phyloP scores from a whole-genome alignment of 1,284 basidiomycete species.

The Earliella scabrosa region DNA sequence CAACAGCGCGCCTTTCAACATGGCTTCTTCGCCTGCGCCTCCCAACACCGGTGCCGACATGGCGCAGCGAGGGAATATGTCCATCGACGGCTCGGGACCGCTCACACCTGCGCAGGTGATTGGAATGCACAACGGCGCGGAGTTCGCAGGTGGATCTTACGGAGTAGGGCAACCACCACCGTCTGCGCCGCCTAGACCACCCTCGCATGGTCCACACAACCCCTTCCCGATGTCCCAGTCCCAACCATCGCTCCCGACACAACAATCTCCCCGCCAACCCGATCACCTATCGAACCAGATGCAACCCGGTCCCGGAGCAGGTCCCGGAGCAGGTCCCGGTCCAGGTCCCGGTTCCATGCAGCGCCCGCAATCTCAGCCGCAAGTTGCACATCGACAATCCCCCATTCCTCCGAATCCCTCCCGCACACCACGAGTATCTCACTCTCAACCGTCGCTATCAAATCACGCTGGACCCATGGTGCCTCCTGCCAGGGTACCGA shows the following conservation, averaged over 20 bases:
- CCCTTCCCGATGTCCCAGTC: slow-evolving; percentile 30
- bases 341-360: slow-evolving; percentile 21
- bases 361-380: slow-evolving; percentile 34
- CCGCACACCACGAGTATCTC: slow-evolving; percentile 30
- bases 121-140: slow-evolving; percentile 48
- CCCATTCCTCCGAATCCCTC: slow-evolving; percentile 24
- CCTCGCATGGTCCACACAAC: slow-evolving; percentile 45
- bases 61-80: slow-evolving; percentile 32
- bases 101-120: slow-evolving; percentile 65
- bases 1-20: slow-evolving; percentile 41
- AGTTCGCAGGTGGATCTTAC: slow-evolving; percentile 38
- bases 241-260: slow-evolving; percentile 39
- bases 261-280: slow-evolving; percentile 45
- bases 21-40: slow-evolving; percentile 47
- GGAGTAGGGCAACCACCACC: slow-evolving; percentile 37
- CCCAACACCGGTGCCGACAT: slow-evolving; percentile 47
- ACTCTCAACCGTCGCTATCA: slow-evolving; percentile 29
- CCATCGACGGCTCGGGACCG: slow-evolving; percentile 38
- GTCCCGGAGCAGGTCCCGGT: slow-evolving; percentile 7
- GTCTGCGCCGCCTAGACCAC: slow-evolving; percentile 47
- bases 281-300: slow-evolving; percentile 37
- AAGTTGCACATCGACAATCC: slow-evolving; percentile 25
- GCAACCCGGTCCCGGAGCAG: slow-evolving; percentile 14
- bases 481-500: slow-evolving; percentile 19
- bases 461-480: slow-evolving; percentile 22